phyloP scores from a whole-genome alignment of 1,284 basidiomycete genomes.

The Rhodotorula sp. region DNA sequence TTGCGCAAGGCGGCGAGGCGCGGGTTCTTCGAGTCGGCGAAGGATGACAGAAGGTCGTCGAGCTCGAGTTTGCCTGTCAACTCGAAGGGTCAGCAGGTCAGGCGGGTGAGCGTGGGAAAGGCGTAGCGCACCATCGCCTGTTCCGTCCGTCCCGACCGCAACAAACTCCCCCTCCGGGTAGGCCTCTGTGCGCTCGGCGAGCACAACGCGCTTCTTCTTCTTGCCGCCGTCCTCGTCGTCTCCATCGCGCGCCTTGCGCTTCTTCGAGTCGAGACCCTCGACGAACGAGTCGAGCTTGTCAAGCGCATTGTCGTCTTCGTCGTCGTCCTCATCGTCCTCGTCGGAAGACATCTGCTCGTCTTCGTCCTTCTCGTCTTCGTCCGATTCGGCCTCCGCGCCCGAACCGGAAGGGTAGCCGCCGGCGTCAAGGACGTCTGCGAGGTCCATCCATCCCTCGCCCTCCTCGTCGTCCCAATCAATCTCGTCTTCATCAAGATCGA shows the following conservation, averaged over 20 bases:
- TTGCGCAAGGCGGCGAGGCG: slow-evolving; percentile 52
- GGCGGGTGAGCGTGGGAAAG: neutral
- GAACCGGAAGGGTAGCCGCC: slow-evolving; percentile 42
- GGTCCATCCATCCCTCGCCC: slow-evolving; percentile 56
- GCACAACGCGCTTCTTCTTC: slow-evolving; percentile 61
- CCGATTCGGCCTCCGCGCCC: slow-evolving; percentile 28
- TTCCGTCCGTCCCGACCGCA: slow-evolving; percentile 46
- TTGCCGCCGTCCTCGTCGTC: slow-evolving; percentile 39
- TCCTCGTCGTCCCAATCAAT: slow-evolving; percentile 49
- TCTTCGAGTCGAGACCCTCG: slow-evolving; percentile 66
- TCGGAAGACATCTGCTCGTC: slow-evolving; percentile 47
- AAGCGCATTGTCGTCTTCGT: slow-evolving; percentile 56
- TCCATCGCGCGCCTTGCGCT: slow-evolving; percentile 63
- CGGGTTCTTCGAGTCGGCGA: slow-evolving; percentile 55
- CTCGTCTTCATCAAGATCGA: slow-evolving; percentile 49
- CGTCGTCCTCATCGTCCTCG: slow-evolving; percentile 27
- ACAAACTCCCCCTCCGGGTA: slow-evolving; percentile 64
- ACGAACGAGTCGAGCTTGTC: slow-evolving; percentile 71
- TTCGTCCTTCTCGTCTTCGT: slow-evolving; percentile 54
- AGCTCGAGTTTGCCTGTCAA: slow-evolving; percentile 63
- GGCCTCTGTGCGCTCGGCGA: slow-evolving; percentile 71
- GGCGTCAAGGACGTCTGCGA: slow-evolving; percentile 58
- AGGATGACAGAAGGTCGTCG: slow-evolving; percentile 69
- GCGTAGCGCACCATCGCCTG: slow-evolving; percentile 48
- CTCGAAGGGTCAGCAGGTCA: neutral